These are phyloP conservation scores for Aleurites moluccanus DNA, from an alignment of 441 rosid species.

Conservation along the genomic window DNA sequence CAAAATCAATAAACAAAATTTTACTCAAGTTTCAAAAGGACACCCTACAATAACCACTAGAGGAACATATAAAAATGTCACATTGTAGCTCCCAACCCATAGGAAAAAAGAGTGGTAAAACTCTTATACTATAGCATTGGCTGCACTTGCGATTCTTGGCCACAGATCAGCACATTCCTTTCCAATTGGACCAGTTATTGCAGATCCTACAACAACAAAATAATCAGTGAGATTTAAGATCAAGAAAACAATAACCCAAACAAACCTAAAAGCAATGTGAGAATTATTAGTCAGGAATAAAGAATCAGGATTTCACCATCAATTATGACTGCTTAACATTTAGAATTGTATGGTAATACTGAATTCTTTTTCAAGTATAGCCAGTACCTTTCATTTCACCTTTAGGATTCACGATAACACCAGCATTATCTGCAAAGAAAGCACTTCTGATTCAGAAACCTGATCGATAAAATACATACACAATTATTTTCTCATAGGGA, in stretches of 20 bases:
- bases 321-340: not conserved
- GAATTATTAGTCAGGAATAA: not conserved
- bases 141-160: constrained; percentile 93
- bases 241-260: not conserved
- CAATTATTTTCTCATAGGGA: fast-evolving
- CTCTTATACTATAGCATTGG: constrained; percentile 77
- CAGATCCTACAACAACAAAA: constrained; percentile 47
- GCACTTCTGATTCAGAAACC: not conserved
- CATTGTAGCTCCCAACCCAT: not conserved
- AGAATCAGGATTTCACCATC: not conserved
- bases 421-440: constrained; percentile 59
- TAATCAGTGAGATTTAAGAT: not conserved
- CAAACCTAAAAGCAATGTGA: not conserved
- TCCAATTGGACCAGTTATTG: constrained; percentile 74
- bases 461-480: not conserved
- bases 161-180: constrained; percentile 78
- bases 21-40: not conserved
- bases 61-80: not conserved
- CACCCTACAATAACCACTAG: not conserved
- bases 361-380: not conserved
- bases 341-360: not conserved
- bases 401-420: constrained; percentile 72
- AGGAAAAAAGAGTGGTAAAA: too few relatives aligned
- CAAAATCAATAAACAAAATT: constrained; percentile 1
- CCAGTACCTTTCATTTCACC: constrained; percentile 72